Conservation (phyloP, 2,329 filamentous ascomycete species). For the Lachnum nothofagi region DNA sequence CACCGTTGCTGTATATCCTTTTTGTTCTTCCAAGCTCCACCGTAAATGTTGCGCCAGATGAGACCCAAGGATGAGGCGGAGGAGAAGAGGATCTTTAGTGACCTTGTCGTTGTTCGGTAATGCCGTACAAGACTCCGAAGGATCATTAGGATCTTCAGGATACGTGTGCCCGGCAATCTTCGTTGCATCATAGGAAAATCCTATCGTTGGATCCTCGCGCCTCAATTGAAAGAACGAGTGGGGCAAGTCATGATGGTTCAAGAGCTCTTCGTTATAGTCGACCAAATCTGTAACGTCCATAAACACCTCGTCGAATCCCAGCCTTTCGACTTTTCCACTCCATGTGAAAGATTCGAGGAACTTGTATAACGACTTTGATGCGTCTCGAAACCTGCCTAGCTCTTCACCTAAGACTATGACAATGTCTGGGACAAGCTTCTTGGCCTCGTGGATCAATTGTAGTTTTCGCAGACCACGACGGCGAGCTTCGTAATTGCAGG, state of each 20-base stretch:
- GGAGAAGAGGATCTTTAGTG: constrained; percentile 18
- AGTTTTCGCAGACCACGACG: constrained; percentile 71
- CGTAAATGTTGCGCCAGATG: constrained; percentile 76
- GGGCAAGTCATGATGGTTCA: constrained; percentile 61
- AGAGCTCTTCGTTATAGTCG: constrained; percentile 67
- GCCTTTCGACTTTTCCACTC: constrained; percentile 70
- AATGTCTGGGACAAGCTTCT: constrained; percentile 72
- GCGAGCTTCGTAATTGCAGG: constrained; percentile 90
- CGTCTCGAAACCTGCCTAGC: constrained; percentile 76
- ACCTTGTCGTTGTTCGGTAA: constrained; percentile 8
- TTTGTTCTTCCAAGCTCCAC: constrained; percentile 64
- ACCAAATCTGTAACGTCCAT: constrained; percentile 75
- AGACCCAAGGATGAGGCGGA: constrained; percentile 69
- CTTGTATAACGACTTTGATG: constrained; percentile 72
- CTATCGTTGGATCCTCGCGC: constrained; percentile 66
- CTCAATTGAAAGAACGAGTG: constrained; percentile 78
- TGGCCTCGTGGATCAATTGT: constrained; percentile 78
- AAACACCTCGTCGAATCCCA: constrained; percentile 85
- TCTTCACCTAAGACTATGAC: constrained; percentile 85
- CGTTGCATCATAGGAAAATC: constrained; percentile 74
- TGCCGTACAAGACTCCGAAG: constrained; percentile 38
- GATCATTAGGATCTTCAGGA: constrained; percentile 26
- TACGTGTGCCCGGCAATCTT: constrained; percentile 53
- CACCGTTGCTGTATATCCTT: constrained; percentile 81
- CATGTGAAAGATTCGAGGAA: constrained; percentile 71